These are phyloP conservation scores for Phytophthora litchii DNA, from an alignment of 352 stramenopile genomes.

Conservation along the genomic window DNA sequence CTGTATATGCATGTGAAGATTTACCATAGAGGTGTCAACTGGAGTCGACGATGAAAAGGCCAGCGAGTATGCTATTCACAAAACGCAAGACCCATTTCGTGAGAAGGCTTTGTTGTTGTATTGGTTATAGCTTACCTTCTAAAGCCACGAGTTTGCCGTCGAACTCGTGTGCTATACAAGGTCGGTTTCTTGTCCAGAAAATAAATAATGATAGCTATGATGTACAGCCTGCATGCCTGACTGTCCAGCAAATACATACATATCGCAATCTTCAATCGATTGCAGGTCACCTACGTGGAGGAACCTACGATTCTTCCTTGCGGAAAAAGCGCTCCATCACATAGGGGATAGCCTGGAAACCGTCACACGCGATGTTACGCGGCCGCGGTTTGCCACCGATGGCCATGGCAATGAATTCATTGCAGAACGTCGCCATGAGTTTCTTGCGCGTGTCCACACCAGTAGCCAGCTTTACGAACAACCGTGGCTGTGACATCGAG, in stretches of 20 bases:
- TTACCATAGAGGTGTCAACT: too few relatives aligned
- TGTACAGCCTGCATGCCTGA: neutral
- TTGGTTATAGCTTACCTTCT: slow-evolving; percentile 13
- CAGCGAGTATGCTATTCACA: too few relatives aligned
- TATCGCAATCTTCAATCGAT: slow-evolving; percentile 44
- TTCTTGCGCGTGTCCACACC: slow-evolving; percentile 46
- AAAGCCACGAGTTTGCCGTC: slow-evolving; percentile 17
- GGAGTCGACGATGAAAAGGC: too few relatives aligned
- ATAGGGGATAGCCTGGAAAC: slow-evolving; percentile 49
- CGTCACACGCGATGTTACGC: slow-evolving; percentile 40
- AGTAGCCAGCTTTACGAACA: slow-evolving; percentile 51
- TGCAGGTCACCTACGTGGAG: slow-evolving; percentile 6
- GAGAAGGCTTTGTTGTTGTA: slow-evolving; percentile 5
- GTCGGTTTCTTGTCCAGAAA: slow-evolving; percentile 2
- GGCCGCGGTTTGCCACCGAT: slow-evolving; percentile 36
- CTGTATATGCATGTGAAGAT: too few relatives aligned
- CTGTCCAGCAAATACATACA: slow-evolving; percentile 1
- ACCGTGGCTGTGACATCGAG: slow-evolving; percentile 53
- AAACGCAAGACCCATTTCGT: neutral
- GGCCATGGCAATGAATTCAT: slow-evolving; percentile 53
- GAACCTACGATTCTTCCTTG: slow-evolving; percentile 20
- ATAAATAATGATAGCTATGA: slow-evolving; percentile 40
- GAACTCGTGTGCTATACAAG: slow-evolving; percentile 13
- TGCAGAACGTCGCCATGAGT: slow-evolving; percentile 52
- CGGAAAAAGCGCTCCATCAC: slow-evolving; percentile 53